Percentiles rank a stretch among this genome's conserved stretches.
These are phyloP conservation scores for Penicillium sp. DNA, from an alignment of 2,329 filamentous ascomycete species.

Conservation along the genomic window DNA sequence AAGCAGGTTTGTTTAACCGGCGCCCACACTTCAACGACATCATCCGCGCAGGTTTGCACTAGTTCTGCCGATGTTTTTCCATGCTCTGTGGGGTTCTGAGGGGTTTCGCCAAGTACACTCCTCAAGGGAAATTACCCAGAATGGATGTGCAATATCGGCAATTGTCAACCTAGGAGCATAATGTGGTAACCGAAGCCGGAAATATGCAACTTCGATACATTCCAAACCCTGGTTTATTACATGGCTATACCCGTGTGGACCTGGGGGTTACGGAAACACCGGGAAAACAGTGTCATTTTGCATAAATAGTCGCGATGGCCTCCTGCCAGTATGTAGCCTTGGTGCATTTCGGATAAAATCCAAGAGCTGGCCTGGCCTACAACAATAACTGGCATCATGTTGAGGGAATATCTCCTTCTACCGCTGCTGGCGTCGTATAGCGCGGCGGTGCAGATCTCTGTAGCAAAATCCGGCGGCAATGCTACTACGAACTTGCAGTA, in stretches of 20 bases:
- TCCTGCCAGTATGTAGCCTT: neutral
- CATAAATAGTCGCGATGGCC: conserved; percentile 7
- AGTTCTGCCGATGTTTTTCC: conserved; percentile 11
- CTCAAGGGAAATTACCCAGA: conserved; percentile 16
- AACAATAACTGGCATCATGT: conserved; percentile 9
- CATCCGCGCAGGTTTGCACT: neutral
- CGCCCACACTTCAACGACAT: neutral
- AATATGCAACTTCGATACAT: conserved; percentile 5
- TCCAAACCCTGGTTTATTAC: neutral
- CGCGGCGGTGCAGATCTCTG: conserved; percentile 26
- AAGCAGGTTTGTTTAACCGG: neutral
- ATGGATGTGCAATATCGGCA: conserved; percentile 5
- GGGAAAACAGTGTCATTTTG: neutral
- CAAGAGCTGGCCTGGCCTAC: neutral
- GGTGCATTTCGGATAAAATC: conserved; percentile 8
- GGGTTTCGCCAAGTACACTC: conserved; percentile 1
- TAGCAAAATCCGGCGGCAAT: conserved; percentile 29
- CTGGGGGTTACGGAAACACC: neutral
- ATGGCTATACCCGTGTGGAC: neutral
- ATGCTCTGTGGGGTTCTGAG: neutral
- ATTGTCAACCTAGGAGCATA: neutral
- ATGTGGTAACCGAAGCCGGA: neutral
- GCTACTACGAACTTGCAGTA: conserved; percentile 25
- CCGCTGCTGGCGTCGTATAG: conserved; percentile 24
- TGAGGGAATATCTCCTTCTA: conserved; percentile 22